phyloP scores from a whole-genome alignment of 2,329 filamentous ascomycete species.

The Apiospora saccharicola region DNA sequence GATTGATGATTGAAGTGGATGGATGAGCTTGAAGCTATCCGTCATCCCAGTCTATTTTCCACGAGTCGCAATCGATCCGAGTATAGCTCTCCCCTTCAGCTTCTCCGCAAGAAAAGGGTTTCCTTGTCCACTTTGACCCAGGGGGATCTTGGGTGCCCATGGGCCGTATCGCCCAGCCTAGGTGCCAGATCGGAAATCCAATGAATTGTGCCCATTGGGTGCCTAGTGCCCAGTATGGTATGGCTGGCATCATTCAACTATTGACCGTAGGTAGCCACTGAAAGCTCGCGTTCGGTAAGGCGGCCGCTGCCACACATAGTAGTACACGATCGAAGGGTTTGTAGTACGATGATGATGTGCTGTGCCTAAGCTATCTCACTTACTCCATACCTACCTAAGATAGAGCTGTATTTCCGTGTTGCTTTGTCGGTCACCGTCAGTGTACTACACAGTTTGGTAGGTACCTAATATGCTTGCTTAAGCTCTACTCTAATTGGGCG shows the following conservation, averaged over 20 bases:
- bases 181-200: slow-evolving; percentile 10
- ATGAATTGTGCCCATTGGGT: background rate
- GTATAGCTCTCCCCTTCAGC: background rate
- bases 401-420: background rate
- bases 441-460: background rate
- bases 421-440: background rate
- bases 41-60: background rate
- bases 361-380: background rate
- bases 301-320: background rate
- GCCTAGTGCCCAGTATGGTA: slow-evolving; percentile 5
- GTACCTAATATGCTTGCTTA: background rate
- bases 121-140: background rate
- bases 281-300: background rate
- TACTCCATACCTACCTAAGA: too few relatives aligned
- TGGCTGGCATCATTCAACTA: background rate
- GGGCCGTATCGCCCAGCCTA: background rate
- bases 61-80: background rate
- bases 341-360: background rate
- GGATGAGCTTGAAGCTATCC: background rate
- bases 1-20: slow-evolving; percentile 8
- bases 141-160: slow-evolving; percentile 11
- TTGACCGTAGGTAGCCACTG: background rate
- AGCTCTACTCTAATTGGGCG: background rate
- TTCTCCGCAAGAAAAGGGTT: slow-evolving; percentile 4
- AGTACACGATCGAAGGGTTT: background rate